Conservation (phyloP, 2,329 filamentous ascomycete species). For the Ceratocystis smalleyi region DNA sequence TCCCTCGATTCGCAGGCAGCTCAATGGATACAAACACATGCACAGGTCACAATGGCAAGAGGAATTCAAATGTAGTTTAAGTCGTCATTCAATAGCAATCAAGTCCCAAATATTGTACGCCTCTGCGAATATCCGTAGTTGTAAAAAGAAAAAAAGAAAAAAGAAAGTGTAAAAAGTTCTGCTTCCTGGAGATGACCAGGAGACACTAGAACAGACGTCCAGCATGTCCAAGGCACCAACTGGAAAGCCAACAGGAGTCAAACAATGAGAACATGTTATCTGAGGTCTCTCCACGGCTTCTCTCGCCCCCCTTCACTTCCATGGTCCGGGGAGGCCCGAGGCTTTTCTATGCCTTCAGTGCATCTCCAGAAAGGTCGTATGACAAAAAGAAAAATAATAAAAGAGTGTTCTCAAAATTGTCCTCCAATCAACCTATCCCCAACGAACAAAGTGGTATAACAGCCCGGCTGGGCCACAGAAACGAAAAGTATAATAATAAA, state of each 20-base stretch:
- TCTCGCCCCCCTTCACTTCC: background rate
- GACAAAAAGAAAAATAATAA: constrained; percentile 7
- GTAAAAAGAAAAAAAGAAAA: background rate
- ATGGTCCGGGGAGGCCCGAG: background rate
- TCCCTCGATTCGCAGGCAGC: too few relatives aligned
- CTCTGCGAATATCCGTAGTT: constrained; percentile 8
- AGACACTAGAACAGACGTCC: background rate
- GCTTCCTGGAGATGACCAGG: background rate
- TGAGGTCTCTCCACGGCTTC: constrained; percentile 9
- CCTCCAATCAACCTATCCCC: constrained; percentile 16
- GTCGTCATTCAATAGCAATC: constrained; percentile 16
- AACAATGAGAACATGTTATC: constrained; percentile 14
- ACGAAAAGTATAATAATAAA: constrained; percentile 6
- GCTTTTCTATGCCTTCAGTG: background rate
- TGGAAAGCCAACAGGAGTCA: constrained; percentile 3
- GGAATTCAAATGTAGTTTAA: constrained; percentile 3
- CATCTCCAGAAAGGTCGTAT: constrained; percentile 1
- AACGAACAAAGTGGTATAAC: constrained; percentile 17
- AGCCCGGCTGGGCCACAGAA: constrained; percentile 2
- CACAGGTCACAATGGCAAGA: background rate
- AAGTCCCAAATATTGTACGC: constrained; percentile 14
- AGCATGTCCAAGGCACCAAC: background rate
- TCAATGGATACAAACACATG: background rate
- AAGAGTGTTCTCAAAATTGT: constrained; percentile 14
- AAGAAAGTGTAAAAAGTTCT: background rate